A percentile compares a stretch with the other conserved stretches of the same genome.
These are phyloP conservation scores for Fusarium lyarnte DNA, from an alignment of 2,329 filamentous ascomycete species.

Conservation along the genomic window DNA sequence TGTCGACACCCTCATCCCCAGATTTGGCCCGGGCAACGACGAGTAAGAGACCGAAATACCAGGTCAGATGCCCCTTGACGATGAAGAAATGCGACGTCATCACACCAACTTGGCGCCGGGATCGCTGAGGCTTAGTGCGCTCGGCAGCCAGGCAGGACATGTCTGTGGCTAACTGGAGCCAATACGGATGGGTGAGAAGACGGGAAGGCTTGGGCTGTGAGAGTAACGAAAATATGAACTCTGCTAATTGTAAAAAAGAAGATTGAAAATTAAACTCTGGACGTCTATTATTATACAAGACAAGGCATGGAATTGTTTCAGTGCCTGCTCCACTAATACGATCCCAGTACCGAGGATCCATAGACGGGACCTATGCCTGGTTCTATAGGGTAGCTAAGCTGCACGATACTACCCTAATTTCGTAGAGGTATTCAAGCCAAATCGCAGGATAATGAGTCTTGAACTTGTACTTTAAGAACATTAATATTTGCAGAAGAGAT, in stretches of 20 bases:
- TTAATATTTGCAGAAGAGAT: neutral
- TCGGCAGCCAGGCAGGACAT: neutral
- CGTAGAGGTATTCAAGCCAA: neutral
- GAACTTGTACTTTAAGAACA: neutral
- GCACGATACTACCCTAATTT: neutral
- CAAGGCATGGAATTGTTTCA: neutral
- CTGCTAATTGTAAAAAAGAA: neutral
- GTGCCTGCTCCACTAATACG: neutral
- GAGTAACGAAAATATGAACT: neutral
- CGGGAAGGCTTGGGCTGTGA: neutral
- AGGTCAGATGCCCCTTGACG: conserved; percentile 26
- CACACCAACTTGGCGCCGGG: conserved; percentile 22
- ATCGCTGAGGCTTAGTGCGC: conserved; percentile 24
- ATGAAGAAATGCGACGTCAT: conserved; percentile 32
- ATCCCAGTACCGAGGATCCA: neutral
- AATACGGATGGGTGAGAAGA: conserved; percentile 6
- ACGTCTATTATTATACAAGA: neutral
- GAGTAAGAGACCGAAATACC: conserved; percentile 14
- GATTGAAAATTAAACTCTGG: neutral
- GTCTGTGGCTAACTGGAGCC: neutral
- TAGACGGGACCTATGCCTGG: neutral
- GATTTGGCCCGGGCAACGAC: conserved; percentile 19
- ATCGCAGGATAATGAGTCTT: neutral
- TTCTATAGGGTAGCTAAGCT: neutral
- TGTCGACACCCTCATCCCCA: conserved; percentile 2